Base-by-base conservation (phyloP, 331 rosid species). In the Spiraea crenata region DNA sequence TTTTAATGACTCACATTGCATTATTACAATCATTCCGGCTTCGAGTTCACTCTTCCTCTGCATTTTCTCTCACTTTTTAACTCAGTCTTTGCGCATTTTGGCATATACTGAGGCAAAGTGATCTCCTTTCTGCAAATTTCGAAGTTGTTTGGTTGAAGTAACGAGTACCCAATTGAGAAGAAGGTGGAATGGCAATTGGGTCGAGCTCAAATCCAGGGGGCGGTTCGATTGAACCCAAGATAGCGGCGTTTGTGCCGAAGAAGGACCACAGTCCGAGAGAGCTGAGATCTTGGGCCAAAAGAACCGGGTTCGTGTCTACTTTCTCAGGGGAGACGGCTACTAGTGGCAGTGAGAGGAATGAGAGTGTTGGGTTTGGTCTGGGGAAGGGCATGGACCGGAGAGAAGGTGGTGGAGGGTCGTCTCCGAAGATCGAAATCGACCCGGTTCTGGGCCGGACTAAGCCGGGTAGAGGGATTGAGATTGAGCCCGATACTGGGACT, bases 381-480 rank as follows among this genome's bases (percentile, higher is more conserved):
- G 92, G 73, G 67, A 77, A 61, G 42, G 84, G 82, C 75, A 38
- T 67, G 39, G 85, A 73, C 66, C 74, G 79, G 5, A 51, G 70
- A 4, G 31, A 25, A 25, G 82, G 71, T 67, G 81, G 78, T 5
- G 95, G 85, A 48, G 90, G 85, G 70, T 83, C 86, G 31, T 86
- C 98, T 49, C 95, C 96, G 42, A 92, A 82, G 80, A 88, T 90
- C 40, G 98, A 92, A 83, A 92, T 88, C 62, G 96, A 92, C 72
- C 96, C 98, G 6, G 63, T 88, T 77, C 78, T 88, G 66, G 96
- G 96, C 31, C 73, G 91, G 63, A 88, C 93, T 5, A 81, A 75
- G 69, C 84, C 84, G 2, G 73, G 52, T 40, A 66, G 79, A 49
- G 85, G 85, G 51, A 79, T 60, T 69, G 97, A 90, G 86, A 91